phyloP scores from a whole-genome alignment of 2,329 filamentous ascomycete species.

The Exophiala dermatitidis region DNA sequence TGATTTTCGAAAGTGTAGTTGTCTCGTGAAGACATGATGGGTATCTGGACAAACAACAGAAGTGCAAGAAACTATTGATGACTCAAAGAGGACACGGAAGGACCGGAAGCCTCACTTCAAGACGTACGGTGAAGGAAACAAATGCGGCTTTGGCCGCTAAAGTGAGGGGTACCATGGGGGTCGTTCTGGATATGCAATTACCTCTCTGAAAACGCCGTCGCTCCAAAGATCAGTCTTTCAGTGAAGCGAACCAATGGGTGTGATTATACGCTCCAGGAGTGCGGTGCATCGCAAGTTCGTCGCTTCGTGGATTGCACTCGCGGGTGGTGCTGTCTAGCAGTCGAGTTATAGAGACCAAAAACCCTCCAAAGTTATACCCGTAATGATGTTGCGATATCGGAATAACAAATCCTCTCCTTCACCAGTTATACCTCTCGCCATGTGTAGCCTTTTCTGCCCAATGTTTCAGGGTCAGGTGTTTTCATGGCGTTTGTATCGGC shows the following conservation, averaged over 20 bases:
- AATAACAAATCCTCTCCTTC: background rate
- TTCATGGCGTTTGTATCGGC: conserved; percentile 69
- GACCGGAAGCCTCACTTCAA: background rate
- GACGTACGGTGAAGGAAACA: background rate
- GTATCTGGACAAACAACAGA: too few species aligned
- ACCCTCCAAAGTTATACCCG: too few species aligned
- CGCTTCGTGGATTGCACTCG: too few species aligned
- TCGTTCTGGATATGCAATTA: background rate
- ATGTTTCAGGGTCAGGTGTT: conserved; percentile 37
- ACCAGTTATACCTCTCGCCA: conserved; percentile 19
- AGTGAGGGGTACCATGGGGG: background rate
- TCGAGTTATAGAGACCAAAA: too few species aligned
- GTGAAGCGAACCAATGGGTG: background rate
- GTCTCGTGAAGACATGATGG: conserved; percentile 11
- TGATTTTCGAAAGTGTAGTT: conserved; percentile 21
- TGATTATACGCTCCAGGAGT: too few species aligned
- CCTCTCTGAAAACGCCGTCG: background rate
- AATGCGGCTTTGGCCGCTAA: background rate
- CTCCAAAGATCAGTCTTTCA: background rate
- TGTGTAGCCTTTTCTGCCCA: conserved; percentile 20
- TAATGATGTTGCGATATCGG: too few species aligned
- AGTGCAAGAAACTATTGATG: background rate
- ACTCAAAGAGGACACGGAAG: background rate
- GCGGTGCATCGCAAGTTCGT: too few species aligned
- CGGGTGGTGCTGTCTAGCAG: too few species aligned